phyloP scores from a whole-genome alignment of 352 stramenopile species.

The Phytopythium sindhum region DNA sequence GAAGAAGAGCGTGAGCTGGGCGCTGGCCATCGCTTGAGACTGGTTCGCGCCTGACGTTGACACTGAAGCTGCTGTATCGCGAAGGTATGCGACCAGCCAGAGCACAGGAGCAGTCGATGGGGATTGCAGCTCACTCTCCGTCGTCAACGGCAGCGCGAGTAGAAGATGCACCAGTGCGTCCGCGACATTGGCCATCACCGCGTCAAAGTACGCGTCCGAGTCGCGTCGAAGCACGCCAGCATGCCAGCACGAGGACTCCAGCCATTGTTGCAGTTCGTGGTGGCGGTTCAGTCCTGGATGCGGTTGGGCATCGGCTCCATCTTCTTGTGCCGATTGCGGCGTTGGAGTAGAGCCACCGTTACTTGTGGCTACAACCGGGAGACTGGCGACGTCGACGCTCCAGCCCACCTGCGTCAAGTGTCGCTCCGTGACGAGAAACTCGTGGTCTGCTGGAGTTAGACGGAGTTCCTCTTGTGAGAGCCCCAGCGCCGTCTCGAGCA shows the following conservation, averaged over 20 bases:
- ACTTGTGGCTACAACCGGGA: not conserved
- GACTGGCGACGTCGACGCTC: conserved; percentile 32
- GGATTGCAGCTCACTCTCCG: conserved; percentile 13
- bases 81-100: conserved; percentile 48
- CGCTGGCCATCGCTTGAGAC: not conserved
- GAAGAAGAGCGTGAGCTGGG: conserved; percentile 28
- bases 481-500: conserved; percentile 31
- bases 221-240: conserved; percentile 29
- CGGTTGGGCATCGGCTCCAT: too few species aligned
- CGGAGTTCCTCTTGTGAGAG: conserved; percentile 32
- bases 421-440: conserved; percentile 33
- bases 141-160: conserved; percentile 16
- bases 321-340: not conserved
- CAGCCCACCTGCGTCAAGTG: conserved; percentile 37
- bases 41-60: not conserved
- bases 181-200: conserved; percentile 33
- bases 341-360: not conserved
- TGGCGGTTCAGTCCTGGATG: not conserved
- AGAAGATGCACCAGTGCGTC: conserved; percentile 41
- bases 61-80: conserved; percentile 4
- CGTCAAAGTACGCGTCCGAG: conserved; percentile 44
- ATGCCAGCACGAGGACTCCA: not conserved
- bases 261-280: not conserved
- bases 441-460: conserved; percentile 29
- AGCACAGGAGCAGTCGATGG: conserved; percentile 13